Percentiles rank a stretch among this genome's conserved stretches.
Conservation (phyloP, 371 early-diverging fungal genomes). For the Rhizopus stolonifer region DNA sequence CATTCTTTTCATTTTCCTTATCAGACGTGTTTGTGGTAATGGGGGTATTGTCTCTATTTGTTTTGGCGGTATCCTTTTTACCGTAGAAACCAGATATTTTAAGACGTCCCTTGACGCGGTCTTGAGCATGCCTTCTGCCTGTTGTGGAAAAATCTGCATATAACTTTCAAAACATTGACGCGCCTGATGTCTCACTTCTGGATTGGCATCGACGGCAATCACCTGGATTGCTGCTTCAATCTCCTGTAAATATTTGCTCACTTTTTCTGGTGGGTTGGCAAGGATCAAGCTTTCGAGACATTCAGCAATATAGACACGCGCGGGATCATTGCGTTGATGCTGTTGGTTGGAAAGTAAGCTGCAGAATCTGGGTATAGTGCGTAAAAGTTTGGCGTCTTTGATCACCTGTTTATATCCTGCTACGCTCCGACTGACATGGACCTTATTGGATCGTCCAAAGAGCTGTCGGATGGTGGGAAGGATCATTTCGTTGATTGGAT, state of each 20-base stretch:
- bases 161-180: conserved; percentile 46
- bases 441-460: conserved; percentile 62
- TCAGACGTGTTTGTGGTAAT: too few species aligned
- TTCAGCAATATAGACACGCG: conserved; percentile 38
- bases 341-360: conserved; percentile 24
- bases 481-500: conserved; percentile 38
- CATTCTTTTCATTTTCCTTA: too few species aligned
- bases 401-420: conserved; percentile 44
- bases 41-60: too few species aligned
- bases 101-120: background rate
- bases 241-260: conserved; percentile 29
- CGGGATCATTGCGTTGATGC: background rate
- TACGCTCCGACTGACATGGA: conserved; percentile 42
- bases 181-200: conserved; percentile 48
- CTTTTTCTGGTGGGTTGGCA: conserved; percentile 33
- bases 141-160: conserved; percentile 41
- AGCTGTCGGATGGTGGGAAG: conserved; percentile 47
- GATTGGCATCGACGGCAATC: conserved; percentile 49
- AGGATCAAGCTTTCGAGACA: conserved; percentile 42
- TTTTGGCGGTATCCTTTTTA: too few species aligned
- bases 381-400: conserved; percentile 31
- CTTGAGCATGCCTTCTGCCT: conserved; percentile 1
- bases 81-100: too few species aligned
- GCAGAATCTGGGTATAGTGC: conserved; percentile 39
- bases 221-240: conserved; percentile 47